Conservation (phyloP, 2,329 filamentous ascomycete species). For the Hypoxylon sp. region DNA sequence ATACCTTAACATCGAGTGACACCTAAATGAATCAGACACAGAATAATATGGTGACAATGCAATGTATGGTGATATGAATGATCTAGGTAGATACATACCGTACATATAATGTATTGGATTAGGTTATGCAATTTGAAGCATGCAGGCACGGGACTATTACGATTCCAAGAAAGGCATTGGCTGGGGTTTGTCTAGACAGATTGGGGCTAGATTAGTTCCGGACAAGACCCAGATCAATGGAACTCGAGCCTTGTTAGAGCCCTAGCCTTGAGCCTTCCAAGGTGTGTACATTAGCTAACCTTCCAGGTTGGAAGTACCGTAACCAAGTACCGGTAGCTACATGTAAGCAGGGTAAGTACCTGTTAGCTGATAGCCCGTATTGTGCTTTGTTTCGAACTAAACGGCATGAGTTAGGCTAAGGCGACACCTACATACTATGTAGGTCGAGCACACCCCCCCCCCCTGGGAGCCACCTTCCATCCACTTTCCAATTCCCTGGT, state of each 20-base stretch:
- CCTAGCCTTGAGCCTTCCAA: slow-evolving; percentile 12
- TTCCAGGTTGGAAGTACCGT: neutral
- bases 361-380: neutral
- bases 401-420: slow-evolving; percentile 15
- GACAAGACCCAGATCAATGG: slow-evolving; percentile 48
- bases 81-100: neutral
- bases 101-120: slow-evolving; percentile 12
- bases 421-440: too few relatives aligned
- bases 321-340: slow-evolving; percentile 9
- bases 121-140: slow-evolving; percentile 37
- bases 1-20: slow-evolving; percentile 27
- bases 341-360: neutral
- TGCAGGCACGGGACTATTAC: slow-evolving; percentile 41
- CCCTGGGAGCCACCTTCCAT: slow-evolving; percentile 29
- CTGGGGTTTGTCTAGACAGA: slow-evolving; percentile 22
- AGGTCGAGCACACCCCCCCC: slow-evolving; percentile 17
- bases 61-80: slow-evolving; percentile 3
- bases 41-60: neutral
- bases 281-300: neutral
- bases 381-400: neutral
- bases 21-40: slow-evolving; percentile 17
- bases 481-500: slow-evolving; percentile 35
- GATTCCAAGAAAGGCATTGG: slow-evolving; percentile 33
- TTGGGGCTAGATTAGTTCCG: slow-evolving; percentile 38
- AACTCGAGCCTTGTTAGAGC: slow-evolving; percentile 38